These are phyloP conservation scores for Tylopilus plumbeoviolaceoides DNA, from an alignment of 768 basidiomycete genomes.

Conservation along the genomic window DNA sequence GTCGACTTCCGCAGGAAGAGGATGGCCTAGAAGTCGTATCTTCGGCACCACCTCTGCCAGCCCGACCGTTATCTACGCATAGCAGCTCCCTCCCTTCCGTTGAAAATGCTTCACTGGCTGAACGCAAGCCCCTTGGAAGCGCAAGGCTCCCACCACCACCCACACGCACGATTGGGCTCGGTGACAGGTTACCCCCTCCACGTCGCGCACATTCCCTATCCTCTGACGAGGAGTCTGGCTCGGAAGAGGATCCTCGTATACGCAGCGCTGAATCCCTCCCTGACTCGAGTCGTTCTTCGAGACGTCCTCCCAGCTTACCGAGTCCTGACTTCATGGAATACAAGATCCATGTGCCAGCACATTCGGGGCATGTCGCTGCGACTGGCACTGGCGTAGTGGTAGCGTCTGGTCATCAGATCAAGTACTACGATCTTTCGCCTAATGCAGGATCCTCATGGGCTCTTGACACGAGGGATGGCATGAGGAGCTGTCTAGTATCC, in stretches of 20 bases:
- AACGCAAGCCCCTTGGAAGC: constrained; percentile 27
- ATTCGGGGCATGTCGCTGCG: constrained; percentile 50
- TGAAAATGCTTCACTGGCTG: constrained; percentile 22
- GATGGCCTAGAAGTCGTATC: background rate
- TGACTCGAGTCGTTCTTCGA: constrained; percentile 65
- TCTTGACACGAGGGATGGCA: constrained; percentile 60
- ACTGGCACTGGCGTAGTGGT: constrained; percentile 58
- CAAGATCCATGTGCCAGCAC: constrained; percentile 51
- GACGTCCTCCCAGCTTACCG: constrained; percentile 39
- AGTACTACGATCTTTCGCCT: constrained; percentile 55
- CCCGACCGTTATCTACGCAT: constrained; percentile 26
- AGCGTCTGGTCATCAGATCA: constrained; percentile 55
- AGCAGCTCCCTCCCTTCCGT: background rate
- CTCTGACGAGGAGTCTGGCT: constrained; percentile 52
- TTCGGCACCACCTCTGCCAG: constrained; percentile 32
- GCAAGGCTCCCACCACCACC: constrained; percentile 65
- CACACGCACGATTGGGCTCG: constrained; percentile 63
- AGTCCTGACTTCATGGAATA: constrained; percentile 38
- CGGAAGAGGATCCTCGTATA: constrained; percentile 54
- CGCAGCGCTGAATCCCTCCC: constrained; percentile 53
- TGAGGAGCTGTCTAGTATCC: constrained; percentile 69
- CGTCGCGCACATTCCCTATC: constrained; percentile 42
- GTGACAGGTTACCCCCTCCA: constrained; percentile 65
- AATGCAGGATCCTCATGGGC: constrained; percentile 43
- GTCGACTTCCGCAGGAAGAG: constrained; percentile 15